These are phyloP conservation scores for Backusella morwellensis DNA, from an alignment of 192 early-diverging fungal genomes.

Conservation along the genomic window DNA sequence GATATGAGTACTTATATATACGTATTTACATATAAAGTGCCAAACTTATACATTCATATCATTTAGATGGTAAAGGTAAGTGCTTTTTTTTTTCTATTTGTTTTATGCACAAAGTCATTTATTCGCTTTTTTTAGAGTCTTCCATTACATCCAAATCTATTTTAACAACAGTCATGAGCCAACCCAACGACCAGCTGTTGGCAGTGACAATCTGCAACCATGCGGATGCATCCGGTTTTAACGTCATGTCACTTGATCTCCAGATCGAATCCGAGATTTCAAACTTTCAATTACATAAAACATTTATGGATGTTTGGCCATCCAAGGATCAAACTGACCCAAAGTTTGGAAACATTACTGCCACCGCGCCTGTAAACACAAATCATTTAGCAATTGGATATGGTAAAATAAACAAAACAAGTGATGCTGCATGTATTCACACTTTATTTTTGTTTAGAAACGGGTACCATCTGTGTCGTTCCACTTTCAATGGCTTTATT, in stretches of 20 bases:
- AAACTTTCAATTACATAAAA: constrained; percentile 15
- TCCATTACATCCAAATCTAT: background rate
- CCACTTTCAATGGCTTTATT: constrained; percentile 47
- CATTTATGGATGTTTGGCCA: constrained; percentile 38
- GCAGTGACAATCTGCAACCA: constrained; percentile 1
- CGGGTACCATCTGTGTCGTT: constrained; percentile 57
- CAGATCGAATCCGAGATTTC: background rate
- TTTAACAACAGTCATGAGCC: background rate
- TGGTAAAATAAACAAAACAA: constrained; percentile 40
- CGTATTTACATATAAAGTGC: constrained; percentile 1
- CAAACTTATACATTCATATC: constrained; percentile 1
- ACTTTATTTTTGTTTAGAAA: constrained; percentile 39
- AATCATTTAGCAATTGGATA: constrained; percentile 64
- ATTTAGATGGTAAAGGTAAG: constrained; percentile 12
- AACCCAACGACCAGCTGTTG: background rate
- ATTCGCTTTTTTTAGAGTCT: background rate
- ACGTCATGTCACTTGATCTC: background rate
- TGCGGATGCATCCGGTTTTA: background rate
- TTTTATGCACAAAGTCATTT: background rate
- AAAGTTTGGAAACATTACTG: constrained; percentile 37
- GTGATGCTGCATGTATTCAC: background rate
- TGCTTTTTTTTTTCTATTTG: background rate
- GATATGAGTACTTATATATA: background rate
- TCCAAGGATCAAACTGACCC: constrained; percentile 15
- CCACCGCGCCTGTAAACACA: constrained; percentile 49